Evolutionary conservation across 805 yeast species (phyloP), one percentile per base, ranked within the genome.

Genomic region (Pichia ethanolica): DNA sequence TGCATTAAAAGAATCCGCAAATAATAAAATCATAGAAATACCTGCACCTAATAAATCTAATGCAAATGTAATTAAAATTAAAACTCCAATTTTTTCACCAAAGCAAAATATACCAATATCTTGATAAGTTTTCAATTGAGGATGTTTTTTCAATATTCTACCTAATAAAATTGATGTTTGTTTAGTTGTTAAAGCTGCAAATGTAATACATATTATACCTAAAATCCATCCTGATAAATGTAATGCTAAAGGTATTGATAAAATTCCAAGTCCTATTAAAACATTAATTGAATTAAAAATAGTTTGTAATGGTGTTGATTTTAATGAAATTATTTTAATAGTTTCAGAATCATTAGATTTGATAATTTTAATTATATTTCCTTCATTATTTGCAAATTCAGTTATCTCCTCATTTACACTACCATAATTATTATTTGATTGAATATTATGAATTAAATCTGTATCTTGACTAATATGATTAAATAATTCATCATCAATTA

Each of bases 241-340:
- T 48, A 86, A 65, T 1, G 86, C 95, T 53, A 81, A 69, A 0
- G 95, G 90, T 44, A 86, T 69, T 0, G 93, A 82, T 41, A 86
- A 70, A 45, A 86, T 71, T 1, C 91, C 93, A 37, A 86, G 77
- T 0, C 95, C 95, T 54, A 86, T 79, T 32, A 86, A 67, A 0
- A 85, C 85, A 61, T 86, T 86, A 44, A 86, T 81, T 1, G 90
- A 82, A 57, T 86, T 86, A 71, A 86, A 84, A 5, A 83, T 69
- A 0, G 95, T 86, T 61, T 86, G 95, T 1, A 86, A 79, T 0
- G 80, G 81, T 0, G 93, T 86, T 7, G 83, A 78, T 55, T 66
- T 72, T 7, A 69, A 70, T 8, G 67, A 56, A 36, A 56, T 54
- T 8, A 56, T 47, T 28, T 44, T 46, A 12, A 53, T 34, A 7